phyloP scores from a whole-genome alignment of 768 basidiomycete species.

The Lactarius trivialis region DNA sequence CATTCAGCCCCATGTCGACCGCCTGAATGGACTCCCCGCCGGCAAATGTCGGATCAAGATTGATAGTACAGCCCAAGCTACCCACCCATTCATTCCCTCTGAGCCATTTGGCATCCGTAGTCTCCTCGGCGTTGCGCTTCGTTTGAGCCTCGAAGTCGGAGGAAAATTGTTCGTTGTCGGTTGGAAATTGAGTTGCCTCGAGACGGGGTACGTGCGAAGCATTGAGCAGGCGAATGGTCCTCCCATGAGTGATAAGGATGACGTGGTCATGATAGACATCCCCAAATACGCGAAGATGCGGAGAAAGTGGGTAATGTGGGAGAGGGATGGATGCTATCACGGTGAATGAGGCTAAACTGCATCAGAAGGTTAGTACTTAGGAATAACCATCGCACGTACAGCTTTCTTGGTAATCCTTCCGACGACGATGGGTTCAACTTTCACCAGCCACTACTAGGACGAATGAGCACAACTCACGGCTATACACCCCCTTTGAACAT shows the following conservation, averaged over 20 bases:
- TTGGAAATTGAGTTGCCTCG: constrained; percentile 7
- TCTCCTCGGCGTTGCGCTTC: constrained; percentile 4
- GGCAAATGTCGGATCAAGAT: constrained; percentile 1
- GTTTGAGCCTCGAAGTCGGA: neutral
- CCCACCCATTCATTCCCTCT: constrained; percentile 1
- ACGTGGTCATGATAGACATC: constrained; percentile 44
- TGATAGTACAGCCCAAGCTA: constrained; percentile 9
- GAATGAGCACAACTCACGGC: constrained; percentile 40
- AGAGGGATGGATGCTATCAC: constrained; percentile 43
- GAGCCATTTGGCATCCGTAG: constrained; percentile 3
- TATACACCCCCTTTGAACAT: constrained; percentile 48
- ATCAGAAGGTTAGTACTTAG: neutral
- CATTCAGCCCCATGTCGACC: constrained; percentile 18
- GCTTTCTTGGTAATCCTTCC: constrained; percentile 71
- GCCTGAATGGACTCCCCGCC: constrained; percentile 4
- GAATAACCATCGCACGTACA: constrained; percentile 37
- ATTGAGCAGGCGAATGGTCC: constrained; percentile 10
- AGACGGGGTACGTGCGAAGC: constrained; percentile 5
- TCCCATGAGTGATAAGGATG: constrained; percentile 31
- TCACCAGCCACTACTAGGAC: neutral
- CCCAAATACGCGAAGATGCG: constrained; percentile 40
- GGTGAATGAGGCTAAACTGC: constrained; percentile 54
- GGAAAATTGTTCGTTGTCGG: neutral
- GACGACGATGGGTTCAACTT: neutral
- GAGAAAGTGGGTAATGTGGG: constrained; percentile 32